A percentile compares a stretch with the other conserved stretches of the same genome.
These are phyloP conservation scores for Talaromyces atroroseus DNA, from an alignment of 2,329 filamentous ascomycete genomes.

Conservation along the genomic window DNA sequence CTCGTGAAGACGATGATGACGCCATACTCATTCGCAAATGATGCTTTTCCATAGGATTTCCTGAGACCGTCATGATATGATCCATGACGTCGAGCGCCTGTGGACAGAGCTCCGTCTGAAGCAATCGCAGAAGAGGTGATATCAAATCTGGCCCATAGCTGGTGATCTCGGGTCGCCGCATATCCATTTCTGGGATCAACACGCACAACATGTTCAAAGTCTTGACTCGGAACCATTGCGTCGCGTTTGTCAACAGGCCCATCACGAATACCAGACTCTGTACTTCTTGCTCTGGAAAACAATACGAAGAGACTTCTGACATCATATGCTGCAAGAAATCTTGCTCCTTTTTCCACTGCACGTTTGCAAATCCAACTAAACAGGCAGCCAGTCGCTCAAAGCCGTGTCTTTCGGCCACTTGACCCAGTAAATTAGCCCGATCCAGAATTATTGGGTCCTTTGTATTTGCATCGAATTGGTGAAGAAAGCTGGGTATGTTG, in stretches of 20 bases:
- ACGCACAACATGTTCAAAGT: constrained; percentile 85
- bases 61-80: constrained; percentile 90
- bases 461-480: constrained; percentile 64
- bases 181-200: constrained; percentile 83
- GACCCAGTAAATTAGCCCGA: constrained; percentile 64
- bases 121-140: constrained; percentile 77
- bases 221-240: constrained; percentile 85
- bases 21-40: constrained; percentile 98
- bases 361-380: constrained; percentile 64
- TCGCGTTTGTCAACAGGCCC: constrained; percentile 81
- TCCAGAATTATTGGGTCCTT: constrained; percentile 53
- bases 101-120: constrained; percentile 91
- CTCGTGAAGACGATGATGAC: constrained; percentile 68
- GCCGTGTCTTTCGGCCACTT: constrained; percentile 67
- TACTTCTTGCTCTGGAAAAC: constrained; percentile 77
- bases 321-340: constrained; percentile 75
- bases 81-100: constrained; percentile 88
- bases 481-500: constrained; percentile 82
- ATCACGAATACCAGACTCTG: constrained; percentile 83
- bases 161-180: constrained; percentile 84
- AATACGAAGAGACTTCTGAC: constrained; percentile 67
- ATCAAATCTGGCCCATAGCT: constrained; percentile 91
- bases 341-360: constrained; percentile 60
- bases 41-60: constrained; percentile 86
- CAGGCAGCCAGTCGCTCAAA: constrained; percentile 62